Percentiles rank a stretch among this genome's conserved stretches.
Conservation (phyloP, 345 rosid species). For the Turnera subulata region DNA sequence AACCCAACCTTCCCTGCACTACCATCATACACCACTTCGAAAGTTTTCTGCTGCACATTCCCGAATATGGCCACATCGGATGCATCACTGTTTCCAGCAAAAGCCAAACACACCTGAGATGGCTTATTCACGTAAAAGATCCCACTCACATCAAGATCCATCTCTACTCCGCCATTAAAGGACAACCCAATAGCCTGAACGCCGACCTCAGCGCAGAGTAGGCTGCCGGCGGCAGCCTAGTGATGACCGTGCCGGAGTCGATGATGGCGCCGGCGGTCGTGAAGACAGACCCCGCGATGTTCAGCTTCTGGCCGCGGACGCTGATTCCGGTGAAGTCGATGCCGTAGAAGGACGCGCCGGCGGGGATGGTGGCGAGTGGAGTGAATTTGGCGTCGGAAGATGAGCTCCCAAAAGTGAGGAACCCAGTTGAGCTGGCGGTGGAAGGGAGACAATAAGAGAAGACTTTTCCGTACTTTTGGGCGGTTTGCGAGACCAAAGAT, state of each 20-base stretch:
- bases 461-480: constrained; percentile 45
- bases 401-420: constrained; percentile 49
- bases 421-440: constrained; percentile 56
- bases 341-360: constrained; percentile 54
- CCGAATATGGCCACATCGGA: constrained; percentile 14
- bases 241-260: constrained; percentile 33
- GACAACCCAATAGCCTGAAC: constrained; percentile 6
- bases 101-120: constrained; percentile 19
- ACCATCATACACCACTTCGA: constrained; percentile 24
- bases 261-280: constrained; percentile 36
- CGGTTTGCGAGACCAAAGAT: constrained; percentile 67
- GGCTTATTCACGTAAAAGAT: not conserved
- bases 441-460: constrained; percentile 93
- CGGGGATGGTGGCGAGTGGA: constrained; percentile 38
- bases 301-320: constrained; percentile 47
- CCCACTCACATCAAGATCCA: constrained; percentile 17
- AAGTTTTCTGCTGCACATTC: constrained; percentile 22
- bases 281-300: constrained; percentile 47
- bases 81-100: constrained; percentile 5
- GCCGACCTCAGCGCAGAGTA: constrained; percentile 13
- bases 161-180: constrained; percentile 9
- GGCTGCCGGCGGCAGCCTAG: constrained; percentile 27
- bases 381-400: constrained; percentile 49
- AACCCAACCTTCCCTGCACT: constrained; percentile 20
- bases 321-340: constrained; percentile 48